Base-by-base conservation (phyloP, 2,329 filamentous ascomycete species). In the Aspergillus pseudotamarii region DNA sequence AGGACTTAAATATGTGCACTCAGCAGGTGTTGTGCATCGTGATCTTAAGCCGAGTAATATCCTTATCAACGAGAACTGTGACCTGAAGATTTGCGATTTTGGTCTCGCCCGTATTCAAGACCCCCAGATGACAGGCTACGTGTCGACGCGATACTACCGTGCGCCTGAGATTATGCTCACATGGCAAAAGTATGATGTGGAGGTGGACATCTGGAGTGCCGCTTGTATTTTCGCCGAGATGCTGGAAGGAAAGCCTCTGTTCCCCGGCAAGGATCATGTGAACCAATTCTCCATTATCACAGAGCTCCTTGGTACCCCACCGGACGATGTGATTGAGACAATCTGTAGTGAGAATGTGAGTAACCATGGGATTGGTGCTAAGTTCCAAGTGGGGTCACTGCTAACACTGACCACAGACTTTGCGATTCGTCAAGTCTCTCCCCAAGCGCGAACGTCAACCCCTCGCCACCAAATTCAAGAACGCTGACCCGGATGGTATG, bases 251-350 rank as follows among this genome's bases (percentile, higher is more conserved):
- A 98, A 98, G 83, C 95, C 95, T 36, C 83, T 99, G 26, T 99
- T 99, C 85, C 95, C 95, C 0, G 95, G 95, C 78, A 99, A 99
- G 83, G 95, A 99, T 76, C 95, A 99, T 77, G 95, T 99, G 80
- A 97, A 99, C 82, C 95, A 99, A 79, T 99, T 99, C 81, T 97
- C 94, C 69, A 99, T 99, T 83, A 99, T 99, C 78, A 99, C 95
- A 23, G 95, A 99, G 79, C 87, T 99, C 45, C 86, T 99, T 50
- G 95, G 95, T 54, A 98, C 95, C 38, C 95, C 95, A 12, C 95
- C 95, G 41, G 94, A 98, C 79, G 95, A 99, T 85, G 95, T 99
- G 73, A 98, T 99, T 77, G 91, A 96, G 82, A 97, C 93, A 48
- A 99, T 99, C 78, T 96, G 94, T 72, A 98, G 94, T 77, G 95